Conservation (phyloP, 306 rosid genomes). For the Notholithocarpus densiflorus region DNA sequence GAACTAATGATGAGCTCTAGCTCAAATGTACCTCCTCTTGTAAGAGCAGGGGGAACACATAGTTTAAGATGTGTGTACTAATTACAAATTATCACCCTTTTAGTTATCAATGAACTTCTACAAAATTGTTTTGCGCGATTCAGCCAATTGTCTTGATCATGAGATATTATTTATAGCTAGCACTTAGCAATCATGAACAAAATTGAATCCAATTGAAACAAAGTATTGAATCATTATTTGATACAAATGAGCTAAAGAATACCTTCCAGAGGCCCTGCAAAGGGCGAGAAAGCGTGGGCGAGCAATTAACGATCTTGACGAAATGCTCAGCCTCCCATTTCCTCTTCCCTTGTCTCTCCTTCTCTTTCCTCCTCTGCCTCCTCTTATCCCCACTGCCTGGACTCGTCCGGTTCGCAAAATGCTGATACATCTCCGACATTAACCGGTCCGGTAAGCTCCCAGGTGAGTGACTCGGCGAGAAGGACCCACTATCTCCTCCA, state of each 20-base stretch:
- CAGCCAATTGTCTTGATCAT: too few relatives aligned
- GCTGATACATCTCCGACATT: slow-evolving; percentile 81
- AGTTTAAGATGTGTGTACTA: too few relatives aligned
- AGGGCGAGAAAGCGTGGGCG: slow-evolving; percentile 71
- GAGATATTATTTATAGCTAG: too few relatives aligned
- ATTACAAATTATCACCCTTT: too few relatives aligned
- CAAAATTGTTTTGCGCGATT: too few relatives aligned
- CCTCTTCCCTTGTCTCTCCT: slow-evolving; percentile 65
- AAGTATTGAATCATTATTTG: background rate
- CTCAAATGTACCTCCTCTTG: too few relatives aligned
- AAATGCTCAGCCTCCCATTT: slow-evolving; percentile 92
- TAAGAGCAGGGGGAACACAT: too few relatives aligned
- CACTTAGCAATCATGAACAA: background rate
- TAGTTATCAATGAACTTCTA: too few relatives aligned
- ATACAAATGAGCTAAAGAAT: slow-evolving; percentile 20
- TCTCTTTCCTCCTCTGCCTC: slow-evolving; percentile 76
- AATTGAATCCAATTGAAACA: background rate
- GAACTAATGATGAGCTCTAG: too few relatives aligned
- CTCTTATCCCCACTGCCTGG: slow-evolving; percentile 68
- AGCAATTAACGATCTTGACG: slow-evolving; percentile 81
- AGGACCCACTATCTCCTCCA: slow-evolving; percentile 51
- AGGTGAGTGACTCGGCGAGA: slow-evolving; percentile 10
- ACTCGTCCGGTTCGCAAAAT: slow-evolving; percentile 79
- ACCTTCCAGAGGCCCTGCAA: slow-evolving; percentile 99
- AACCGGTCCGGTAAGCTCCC: slow-evolving; percentile 69